Evolutionary conservation across 2,329 filamentous ascomycete genomes (phyloP).

Genomic region (Leptographium lundbergii): DNA sequence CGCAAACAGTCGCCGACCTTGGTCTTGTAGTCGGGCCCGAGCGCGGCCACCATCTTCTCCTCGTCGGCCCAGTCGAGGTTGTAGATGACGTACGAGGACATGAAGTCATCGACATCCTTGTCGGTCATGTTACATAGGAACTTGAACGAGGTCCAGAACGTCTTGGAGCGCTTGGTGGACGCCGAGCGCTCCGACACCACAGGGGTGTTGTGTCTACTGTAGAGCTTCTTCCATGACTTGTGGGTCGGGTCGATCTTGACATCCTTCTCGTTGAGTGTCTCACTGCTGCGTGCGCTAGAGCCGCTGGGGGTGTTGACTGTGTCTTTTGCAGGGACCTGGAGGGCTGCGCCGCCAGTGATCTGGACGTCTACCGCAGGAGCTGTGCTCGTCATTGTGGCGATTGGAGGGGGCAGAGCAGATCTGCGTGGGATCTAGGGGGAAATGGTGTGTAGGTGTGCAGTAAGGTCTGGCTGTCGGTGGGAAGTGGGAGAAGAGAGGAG

Average conservation of each 20-base stretch:
- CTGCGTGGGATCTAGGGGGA: background rate
- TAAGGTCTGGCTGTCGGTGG: background rate
- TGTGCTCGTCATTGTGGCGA: slow-evolving; percentile 1
- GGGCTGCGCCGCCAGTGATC: background rate
- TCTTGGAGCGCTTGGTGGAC: slow-evolving; percentile 34
- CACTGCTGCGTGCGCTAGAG: slow-evolving; percentile 20
- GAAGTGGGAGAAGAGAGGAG: background rate
- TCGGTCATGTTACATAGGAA: slow-evolving; percentile 34
- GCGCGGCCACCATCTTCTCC: slow-evolving; percentile 29
- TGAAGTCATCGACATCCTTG: slow-evolving; percentile 40
- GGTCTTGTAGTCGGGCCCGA: slow-evolving; percentile 35
- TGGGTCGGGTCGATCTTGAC: slow-evolving; percentile 8
- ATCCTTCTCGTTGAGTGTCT: slow-evolving; percentile 20
- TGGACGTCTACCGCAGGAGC: background rate
- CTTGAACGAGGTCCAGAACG: slow-evolving; percentile 35
- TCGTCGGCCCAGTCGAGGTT: slow-evolving; percentile 42
- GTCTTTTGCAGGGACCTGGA: background rate
- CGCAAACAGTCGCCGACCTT: slow-evolving; percentile 38
- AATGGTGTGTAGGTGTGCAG: background rate
- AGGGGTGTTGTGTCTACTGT: slow-evolving; percentile 2
- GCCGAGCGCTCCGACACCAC: slow-evolving; percentile 28
- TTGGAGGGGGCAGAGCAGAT: background rate
- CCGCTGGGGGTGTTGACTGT: background rate
- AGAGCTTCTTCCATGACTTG: slow-evolving; percentile 7
- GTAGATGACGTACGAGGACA: slow-evolving; percentile 44